Conservation (phyloP, 345 rosid genomes). For the Brassica incana region DNA sequence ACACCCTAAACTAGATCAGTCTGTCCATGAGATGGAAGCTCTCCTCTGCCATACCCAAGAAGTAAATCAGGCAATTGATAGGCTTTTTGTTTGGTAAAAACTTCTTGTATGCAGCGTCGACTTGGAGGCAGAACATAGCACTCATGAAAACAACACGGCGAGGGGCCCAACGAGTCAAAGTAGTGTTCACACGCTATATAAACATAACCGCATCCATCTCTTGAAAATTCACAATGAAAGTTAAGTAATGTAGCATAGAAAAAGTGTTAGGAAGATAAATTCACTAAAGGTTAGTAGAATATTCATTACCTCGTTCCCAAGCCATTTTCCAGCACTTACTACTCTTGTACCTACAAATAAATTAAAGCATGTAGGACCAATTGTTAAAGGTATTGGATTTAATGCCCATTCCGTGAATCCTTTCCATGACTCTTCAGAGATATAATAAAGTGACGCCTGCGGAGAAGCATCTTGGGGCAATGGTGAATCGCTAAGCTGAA, state of each 20-base stretch:
- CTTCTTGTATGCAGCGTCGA: background rate
- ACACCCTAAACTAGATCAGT: too few species aligned
- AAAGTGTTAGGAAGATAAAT: background rate
- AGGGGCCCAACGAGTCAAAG: too few species aligned
- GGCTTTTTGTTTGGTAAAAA: too few species aligned
- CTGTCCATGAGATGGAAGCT: too few species aligned
- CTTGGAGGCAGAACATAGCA: too few species aligned
- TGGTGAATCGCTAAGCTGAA: background rate
- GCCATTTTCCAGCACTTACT: background rate
- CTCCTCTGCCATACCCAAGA: too few species aligned
- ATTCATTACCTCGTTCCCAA: background rate
- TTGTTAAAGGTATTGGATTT: background rate
- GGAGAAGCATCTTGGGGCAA: background rate
- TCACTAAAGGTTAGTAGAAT: background rate
- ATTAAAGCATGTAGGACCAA: background rate
- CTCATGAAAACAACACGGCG: too few species aligned
- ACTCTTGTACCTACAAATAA: background rate
- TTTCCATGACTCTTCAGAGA: background rate
- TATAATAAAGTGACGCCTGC: background rate
- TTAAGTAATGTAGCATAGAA: background rate
- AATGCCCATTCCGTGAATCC: background rate
- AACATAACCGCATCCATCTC: background rate
- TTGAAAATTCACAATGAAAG: background rate
- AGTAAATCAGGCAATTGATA: too few species aligned
- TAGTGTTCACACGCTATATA: too few species aligned